Conservation (phyloP, 2,329 filamentous ascomycete genomes). For the Penicillium sp. region DNA sequence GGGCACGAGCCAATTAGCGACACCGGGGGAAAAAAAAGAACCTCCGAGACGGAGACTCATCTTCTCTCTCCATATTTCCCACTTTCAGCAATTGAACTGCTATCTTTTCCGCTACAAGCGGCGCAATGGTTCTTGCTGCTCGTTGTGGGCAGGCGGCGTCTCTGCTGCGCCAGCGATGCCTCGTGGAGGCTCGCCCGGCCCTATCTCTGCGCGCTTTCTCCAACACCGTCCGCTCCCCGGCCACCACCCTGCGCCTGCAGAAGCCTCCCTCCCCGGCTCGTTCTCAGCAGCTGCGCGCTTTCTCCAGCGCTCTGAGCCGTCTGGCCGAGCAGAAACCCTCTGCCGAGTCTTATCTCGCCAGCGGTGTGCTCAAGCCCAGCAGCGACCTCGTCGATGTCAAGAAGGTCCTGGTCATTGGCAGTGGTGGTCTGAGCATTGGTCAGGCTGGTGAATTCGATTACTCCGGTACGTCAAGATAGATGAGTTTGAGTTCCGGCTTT, state of each 20-base stretch:
- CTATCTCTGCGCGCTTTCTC: constrained; percentile 41
- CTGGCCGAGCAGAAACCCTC: constrained; percentile 65
- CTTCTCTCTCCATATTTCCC: constrained; percentile 12
- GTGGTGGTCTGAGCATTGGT: constrained; percentile 91
- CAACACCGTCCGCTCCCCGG: constrained; percentile 32
- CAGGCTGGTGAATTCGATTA: constrained; percentile 99
- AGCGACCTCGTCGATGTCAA: constrained; percentile 82
- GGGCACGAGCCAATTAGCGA: constrained; percentile 22
- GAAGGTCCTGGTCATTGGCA: constrained; percentile 95
- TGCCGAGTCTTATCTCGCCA: constrained; percentile 83
- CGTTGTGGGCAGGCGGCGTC: constrained; percentile 45
- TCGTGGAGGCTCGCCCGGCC: constrained; percentile 37
- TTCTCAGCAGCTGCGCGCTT: constrained; percentile 44
- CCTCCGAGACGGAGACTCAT: constrained; percentile 21
- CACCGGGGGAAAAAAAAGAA: constrained; percentile 25
- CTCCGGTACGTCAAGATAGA: constrained; percentile 66
- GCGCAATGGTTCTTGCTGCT: constrained; percentile 48
- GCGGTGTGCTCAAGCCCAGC: constrained; percentile 76
- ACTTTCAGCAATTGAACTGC: constrained; percentile 21
- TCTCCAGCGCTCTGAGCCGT: constrained; percentile 41
- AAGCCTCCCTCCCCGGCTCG: constrained; percentile 38
- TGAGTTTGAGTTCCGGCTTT: not conserved
- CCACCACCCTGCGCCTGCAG: constrained; percentile 36
- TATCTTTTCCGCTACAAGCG: constrained; percentile 26
- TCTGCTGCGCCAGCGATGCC: constrained; percentile 43